Percentiles rank a stretch among this genome's conserved stretches.
Conservation (phyloP, 129 eudicot species). For the Calendula officinalis region DNA sequence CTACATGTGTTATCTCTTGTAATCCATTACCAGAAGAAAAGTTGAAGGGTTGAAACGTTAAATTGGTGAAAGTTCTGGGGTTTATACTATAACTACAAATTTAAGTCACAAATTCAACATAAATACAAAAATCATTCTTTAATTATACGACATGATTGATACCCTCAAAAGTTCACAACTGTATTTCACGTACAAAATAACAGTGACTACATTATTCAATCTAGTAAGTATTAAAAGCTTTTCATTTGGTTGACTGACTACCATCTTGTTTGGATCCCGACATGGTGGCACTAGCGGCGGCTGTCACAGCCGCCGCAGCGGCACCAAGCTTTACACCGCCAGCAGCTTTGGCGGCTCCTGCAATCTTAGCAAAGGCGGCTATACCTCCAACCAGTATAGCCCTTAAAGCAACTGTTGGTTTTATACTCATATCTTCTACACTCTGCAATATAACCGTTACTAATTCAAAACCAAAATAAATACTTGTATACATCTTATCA, state of each 20-base stretch:
- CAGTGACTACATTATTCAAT: conserved; percentile 23
- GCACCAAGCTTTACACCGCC: conserved; percentile 84
- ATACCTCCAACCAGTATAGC: conserved; percentile 87
- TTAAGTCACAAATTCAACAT: neutral
- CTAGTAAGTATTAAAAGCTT: conserved; percentile 3
- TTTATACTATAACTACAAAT: neutral
- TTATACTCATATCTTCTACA: conserved; percentile 49
- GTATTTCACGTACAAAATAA: neutral
- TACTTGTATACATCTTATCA: neutral
- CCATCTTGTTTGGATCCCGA: conserved; percentile 63
- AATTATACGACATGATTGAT: conserved; percentile 3
- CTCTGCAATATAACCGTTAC: conserved; percentile 31
- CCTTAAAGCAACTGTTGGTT: conserved; percentile 91
- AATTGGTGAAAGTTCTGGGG: neutral
- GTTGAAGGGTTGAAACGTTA: too few species aligned
- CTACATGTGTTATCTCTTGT: too few species aligned
- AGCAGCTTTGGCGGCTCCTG: conserved; percentile 77
- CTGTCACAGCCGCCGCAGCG: conserved; percentile 73
- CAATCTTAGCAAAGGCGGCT: conserved; percentile 80
- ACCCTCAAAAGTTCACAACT: conserved; percentile 21
- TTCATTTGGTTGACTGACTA: conserved; percentile 41
- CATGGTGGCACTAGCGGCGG: conserved; percentile 77
- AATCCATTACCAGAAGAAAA: too few species aligned
- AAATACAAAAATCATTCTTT: neutral
- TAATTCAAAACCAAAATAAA: neutral